These are phyloP conservation scores for Sporothrix phasma DNA, from an alignment of 2,329 filamentous ascomycete species.

Conservation along the genomic window DNA sequence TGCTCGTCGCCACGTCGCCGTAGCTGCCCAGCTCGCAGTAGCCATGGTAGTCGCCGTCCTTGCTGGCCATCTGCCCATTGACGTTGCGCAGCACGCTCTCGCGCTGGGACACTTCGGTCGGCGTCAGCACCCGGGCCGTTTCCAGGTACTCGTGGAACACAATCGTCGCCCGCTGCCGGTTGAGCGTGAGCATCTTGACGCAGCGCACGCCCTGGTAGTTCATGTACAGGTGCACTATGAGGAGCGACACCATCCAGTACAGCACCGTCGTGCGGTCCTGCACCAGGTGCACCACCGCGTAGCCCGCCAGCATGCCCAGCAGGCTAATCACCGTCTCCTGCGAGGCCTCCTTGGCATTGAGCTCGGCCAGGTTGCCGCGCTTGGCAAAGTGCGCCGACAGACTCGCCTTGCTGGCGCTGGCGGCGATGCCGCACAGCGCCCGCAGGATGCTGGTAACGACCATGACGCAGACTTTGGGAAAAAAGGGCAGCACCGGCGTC, in stretches of 20 bases:
- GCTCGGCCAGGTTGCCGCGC: slow-evolving; percentile 77
- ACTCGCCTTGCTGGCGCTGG: slow-evolving; percentile 80
- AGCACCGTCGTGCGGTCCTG: slow-evolving; percentile 64
- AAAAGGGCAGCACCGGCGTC: slow-evolving; percentile 58
- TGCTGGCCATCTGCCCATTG: slow-evolving; percentile 33
- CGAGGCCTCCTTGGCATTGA: slow-evolving; percentile 91
- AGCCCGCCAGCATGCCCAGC: slow-evolving; percentile 76
- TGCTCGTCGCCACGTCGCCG: slow-evolving; percentile 27
- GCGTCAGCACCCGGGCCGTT: slow-evolving; percentile 45
- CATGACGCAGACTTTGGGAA: slow-evolving; percentile 40
- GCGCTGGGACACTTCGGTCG: slow-evolving; percentile 52
- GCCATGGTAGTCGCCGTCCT: slow-evolving; percentile 27
- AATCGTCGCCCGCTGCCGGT: slow-evolving; percentile 76
- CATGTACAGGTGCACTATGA: slow-evolving; percentile 67
- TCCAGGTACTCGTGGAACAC: slow-evolving; percentile 54
- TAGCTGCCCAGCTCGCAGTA: slow-evolving; percentile 32
- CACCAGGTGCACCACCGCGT: slow-evolving; percentile 67
- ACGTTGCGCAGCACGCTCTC: slow-evolving; percentile 56
- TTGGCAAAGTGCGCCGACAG: slow-evolving; percentile 85
- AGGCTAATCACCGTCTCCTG: slow-evolving; percentile 92
- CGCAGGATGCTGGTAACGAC: slow-evolving; percentile 42
- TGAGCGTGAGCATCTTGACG: slow-evolving; percentile 75
- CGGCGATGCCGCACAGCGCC: slow-evolving; percentile 76
- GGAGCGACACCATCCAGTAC: slow-evolving; percentile 58
- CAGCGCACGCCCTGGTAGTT: slow-evolving; percentile 80